Evolutionary conservation across 2,329 filamentous ascomycete genomes (phyloP).

Genomic region (Cercospora janseana): DNA sequence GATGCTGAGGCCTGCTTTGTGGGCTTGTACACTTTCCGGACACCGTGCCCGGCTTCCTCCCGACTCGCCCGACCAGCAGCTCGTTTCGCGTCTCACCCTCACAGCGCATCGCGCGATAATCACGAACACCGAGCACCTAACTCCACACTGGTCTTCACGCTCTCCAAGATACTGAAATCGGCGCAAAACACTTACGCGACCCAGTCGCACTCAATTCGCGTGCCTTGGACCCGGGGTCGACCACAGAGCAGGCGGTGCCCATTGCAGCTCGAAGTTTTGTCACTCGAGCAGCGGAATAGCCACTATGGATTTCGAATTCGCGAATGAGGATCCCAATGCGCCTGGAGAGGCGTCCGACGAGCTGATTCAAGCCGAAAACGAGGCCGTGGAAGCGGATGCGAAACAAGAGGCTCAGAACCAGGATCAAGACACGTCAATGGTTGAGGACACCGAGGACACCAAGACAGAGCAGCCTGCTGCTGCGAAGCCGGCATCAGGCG

Average conservation of each 20-base stretch:
- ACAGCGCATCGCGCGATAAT: constrained; percentile 1
- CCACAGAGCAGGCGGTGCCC: constrained; percentile 1
- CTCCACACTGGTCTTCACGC: background rate
- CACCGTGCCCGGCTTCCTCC: constrained; percentile 3
- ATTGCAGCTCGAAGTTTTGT: constrained; percentile 3
- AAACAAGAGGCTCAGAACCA: constrained; percentile 31
- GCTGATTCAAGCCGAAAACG: constrained; percentile 39
- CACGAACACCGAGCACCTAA: background rate
- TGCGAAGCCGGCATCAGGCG: constrained; percentile 18
- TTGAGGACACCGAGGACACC: constrained; percentile 31
- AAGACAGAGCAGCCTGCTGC: constrained; percentile 21
- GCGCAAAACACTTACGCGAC: background rate
- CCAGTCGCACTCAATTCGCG: background rate
- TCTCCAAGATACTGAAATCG: background rate
- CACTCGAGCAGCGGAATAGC: background rate
- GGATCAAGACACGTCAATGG: constrained; percentile 36
- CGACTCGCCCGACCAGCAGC: constrained; percentile 3
- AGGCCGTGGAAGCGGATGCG: constrained; percentile 30
- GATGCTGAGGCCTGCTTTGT: too few relatives aligned
- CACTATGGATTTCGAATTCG: constrained; percentile 30
- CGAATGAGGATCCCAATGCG: constrained; percentile 34
- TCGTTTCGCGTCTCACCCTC: constrained; percentile 4
- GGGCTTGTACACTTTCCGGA: background rate
- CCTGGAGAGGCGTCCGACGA: constrained; percentile 38
- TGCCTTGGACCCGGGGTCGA: background rate